Evolutionary conservation across 768 basidiomycete genomes (phyloP), one percentile per base, ranked within the genome.

Genomic region (Tulasnella sp.): DNA sequence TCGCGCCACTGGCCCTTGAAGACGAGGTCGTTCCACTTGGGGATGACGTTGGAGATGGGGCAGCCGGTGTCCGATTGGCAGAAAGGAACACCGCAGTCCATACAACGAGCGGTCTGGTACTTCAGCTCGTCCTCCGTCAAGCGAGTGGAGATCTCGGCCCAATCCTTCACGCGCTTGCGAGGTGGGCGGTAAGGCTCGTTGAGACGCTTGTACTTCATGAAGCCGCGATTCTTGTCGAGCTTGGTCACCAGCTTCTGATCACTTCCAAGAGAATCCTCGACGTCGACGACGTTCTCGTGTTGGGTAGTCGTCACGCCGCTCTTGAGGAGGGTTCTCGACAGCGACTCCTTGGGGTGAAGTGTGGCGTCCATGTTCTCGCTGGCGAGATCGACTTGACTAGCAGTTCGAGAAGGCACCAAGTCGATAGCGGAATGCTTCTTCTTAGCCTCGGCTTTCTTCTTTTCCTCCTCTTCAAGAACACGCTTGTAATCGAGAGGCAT

Each of bases 1-100:
- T 98, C 96, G 77, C 86, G 86, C 96, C 96, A 98, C 80, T 96
- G 93, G 34, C 90, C 93, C 83, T 98, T 95, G 87, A 98, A 98
- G 52, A 99, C 93, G 71, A 98, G 87, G 78, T 97, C 94, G 80
- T 98, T 98, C 96, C 96, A 99, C 80, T 96, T 95, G 36, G 96
- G 95, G 77, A 98, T 97, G 78, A 98, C 85, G 80, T 99, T 99
- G 68, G 93, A 95, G 79, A 98, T 93, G 14, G 97, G 97, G 79
- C 97, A 99, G 22, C 97, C 96, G 39, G 89, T 87, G 78, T 98
- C 95, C 29, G 94, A 94, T 82, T 98, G 94, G 79, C 94, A 96
- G 85, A 95, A 95, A 16, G 94, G 94, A 64, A 95, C 89, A 69
- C 94, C 94, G 75, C 95, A 96, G 78, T 96, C 95, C 97, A 98